Evolutionary conservation across 2,329 filamentous ascomycete genomes (phyloP), one percentile per base, ranked within the genome.

Genomic region (Monosporascus sp.): DNA sequence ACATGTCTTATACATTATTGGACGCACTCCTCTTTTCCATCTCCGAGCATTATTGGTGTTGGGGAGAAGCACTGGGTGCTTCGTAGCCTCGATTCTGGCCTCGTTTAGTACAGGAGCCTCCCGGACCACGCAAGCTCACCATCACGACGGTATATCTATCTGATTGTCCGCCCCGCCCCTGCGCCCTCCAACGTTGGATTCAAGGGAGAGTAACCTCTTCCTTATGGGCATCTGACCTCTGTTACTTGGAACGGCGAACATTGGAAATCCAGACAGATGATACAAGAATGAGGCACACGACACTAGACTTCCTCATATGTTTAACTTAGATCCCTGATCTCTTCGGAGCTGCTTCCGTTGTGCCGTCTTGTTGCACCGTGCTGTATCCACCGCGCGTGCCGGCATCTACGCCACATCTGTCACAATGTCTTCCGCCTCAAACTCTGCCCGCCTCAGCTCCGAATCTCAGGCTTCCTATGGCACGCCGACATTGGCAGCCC

Each of bases 401-500:
- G 60, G 56, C 54, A 57, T 57, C 60, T 59, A 57, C 52, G 57
- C 54, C 59, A 58, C 54, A 59, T 62, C 54, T 56, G 58, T 57
- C 61, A 62, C 63, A 65, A 68, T 71, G 68, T 62, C 69, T 62
- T 62, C 59, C 59, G 63, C 57, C 51, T 62, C 62, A 59, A 67
- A 65, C 60, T 62, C 60, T 60, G 58, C 62, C 59, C 57, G 61
- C 60, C 55, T 60, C 58, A 63, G 62, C 61, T 51, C 64, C 54
- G 64, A 66, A 25, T 55, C 60, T 47, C 62, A 60, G 58, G 59
- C 65, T 52, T 60, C 65, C 46, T 56, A 62, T 51, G 63, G 58
- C 52, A 68, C 72, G 59, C 64, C 68, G 60, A 65, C 66, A 63
- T 76, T 79, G 73, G 67, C 73, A 58, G 68, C 71, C 52, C 70